A percentile compares a stretch with the other conserved stretches of the same genome.
These are phyloP conservation scores for Podaxis sp. DNA, from an alignment of 768 basidiomycete genomes.

Conservation along the genomic window DNA sequence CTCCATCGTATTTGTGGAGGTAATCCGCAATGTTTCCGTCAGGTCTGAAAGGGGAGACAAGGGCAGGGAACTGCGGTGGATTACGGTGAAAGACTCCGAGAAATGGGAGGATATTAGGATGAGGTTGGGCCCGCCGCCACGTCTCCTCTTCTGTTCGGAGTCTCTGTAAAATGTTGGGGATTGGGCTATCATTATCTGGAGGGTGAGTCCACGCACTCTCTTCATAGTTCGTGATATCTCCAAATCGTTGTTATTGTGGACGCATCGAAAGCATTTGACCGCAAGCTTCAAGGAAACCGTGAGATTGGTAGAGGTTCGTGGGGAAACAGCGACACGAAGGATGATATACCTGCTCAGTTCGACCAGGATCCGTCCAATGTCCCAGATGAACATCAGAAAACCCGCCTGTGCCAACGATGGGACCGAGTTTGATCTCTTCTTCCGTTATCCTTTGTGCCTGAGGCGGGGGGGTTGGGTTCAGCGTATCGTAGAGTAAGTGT, in stretches of 20 bases:
- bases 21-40: background rate
- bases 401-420: background rate
- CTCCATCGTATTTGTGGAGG: background rate
- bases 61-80: background rate
- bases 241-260: background rate
- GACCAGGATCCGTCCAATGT: background rate
- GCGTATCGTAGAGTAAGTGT: no score
- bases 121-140: background rate
- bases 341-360: background rate
- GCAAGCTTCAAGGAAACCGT: background rate
- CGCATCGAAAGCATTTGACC: background rate
- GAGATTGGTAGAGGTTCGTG: background rate
- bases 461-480: background rate
- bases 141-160: background rate
- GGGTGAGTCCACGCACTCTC: background rate
- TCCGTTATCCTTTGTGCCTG: background rate
- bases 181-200: background rate
- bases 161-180: background rate
- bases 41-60: slow-evolving; percentile 9
- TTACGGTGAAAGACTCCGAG: background rate
- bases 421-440: background rate
- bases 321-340: no score
- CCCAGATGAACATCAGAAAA: slow-evolving; percentile 9
- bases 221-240: background rate
- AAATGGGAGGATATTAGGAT: slow-evolving; percentile 5